Evolutionary conservation across 768 basidiomycete genomes (phyloP), one percentile per base, ranked within the genome.

Genomic region (Tubosaeta sp.): DNA sequence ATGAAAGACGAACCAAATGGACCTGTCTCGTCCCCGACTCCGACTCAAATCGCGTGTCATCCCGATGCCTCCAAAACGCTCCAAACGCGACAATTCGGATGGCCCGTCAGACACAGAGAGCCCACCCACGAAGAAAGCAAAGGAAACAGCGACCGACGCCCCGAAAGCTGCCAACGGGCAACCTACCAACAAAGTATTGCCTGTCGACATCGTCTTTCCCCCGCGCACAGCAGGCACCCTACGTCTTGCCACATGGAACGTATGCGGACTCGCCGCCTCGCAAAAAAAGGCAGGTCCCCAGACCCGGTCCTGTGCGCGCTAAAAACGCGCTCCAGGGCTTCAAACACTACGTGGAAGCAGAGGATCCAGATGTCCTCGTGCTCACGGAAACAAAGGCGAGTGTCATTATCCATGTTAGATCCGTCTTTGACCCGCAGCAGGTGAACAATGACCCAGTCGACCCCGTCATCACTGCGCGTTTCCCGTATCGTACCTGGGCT

Each of bases 321-420:
- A 3, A 5, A 48, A 39, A 29, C 51, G 43, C 39, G 11, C 55
- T n/a, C 9, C 56, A 88, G 85, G 91, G 91, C 0, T 91, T 95
- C 71, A 85, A 83, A 59, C 65, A 73, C 61, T 95, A 95, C 63
- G 75, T 93, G 31, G 84, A 89, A 58, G 90, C 90, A 2, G 92
- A 95, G 60, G 84, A 93, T 62, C 82, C 92, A 0, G 92, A 95
- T 63, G 75, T 95, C 26, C 74, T 94, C 22, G 78, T 94, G 14
- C 72, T 95, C 39, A 91, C 88, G 0, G 92, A 95, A 72, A 93
- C 91, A 10, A 95, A 93, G 76, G 89, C 82, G 37, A 48, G 57
- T 2, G 0, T 3, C 22, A 1, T 22, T 6, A 12, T 31, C 11
- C 25, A 3, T 60, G 43, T 50, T 63, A 41, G 49, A 32, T n/a